Base-by-base conservation (phyloP, 257 asterid genomes). In the Nicotiana benthamiana region DNA sequence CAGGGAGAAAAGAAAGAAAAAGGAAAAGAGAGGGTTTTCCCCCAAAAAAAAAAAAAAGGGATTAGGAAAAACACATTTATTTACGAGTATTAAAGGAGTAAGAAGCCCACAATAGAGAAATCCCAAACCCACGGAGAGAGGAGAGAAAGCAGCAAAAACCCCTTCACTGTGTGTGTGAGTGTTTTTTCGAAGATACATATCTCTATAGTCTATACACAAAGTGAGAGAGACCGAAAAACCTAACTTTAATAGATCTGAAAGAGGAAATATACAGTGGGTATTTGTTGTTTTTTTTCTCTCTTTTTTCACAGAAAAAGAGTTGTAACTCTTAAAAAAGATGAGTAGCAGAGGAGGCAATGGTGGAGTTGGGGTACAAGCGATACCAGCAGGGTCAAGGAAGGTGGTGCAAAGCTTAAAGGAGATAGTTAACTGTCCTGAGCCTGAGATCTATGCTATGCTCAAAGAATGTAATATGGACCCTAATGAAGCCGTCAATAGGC, bases 381-480 rank as follows among this genome's bases (percentile, higher is more conserved):
- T 95, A 80, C 97, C 98, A 10, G 87, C 92, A 40, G 93, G 91
- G 81, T 82, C 92, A 40, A 83, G 90, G 86, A 92, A 89, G 91
- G 87, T 93, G 86, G 98, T 95, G 60, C 90, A 89, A 86, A 93
- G 97, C 87, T 90, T 95, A 89, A 95, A 92, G 87, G 97, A 94
- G 90, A 91, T 94, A 79, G 96, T 93, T 57, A 92, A 85, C 88
- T 90, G 89, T 78, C 81, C 98, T 4, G 98, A 93, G 24, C 87
- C 88, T 83, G 98, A 94, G 97, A 94, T 94, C 93, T 93, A 94
- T 80, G 94, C 97, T 34, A 85, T 90, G 82, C 97, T 94, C n/a
- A 90, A 90, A 85, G 98, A 95, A 6, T 92, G 98, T 83, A 89
- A 93, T 88, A 95, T 93, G 98, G 95, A 95, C 96, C 98, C 98